These are phyloP conservation scores for Rhodomyrtus psidioides DNA, from an alignment of 441 rosid genomes.

Conservation along the genomic window DNA sequence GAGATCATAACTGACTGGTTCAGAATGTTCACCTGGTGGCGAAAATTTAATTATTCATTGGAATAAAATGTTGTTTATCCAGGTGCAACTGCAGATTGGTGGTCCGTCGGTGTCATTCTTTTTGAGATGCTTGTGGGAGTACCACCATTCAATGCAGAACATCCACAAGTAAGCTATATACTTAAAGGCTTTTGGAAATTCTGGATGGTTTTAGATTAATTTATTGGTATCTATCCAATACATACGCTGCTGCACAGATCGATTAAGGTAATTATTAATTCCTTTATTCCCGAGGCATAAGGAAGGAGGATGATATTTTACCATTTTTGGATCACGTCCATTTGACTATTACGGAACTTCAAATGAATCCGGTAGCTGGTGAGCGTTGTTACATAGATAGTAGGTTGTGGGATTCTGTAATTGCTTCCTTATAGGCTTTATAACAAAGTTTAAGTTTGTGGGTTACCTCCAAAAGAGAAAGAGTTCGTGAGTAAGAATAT, in stretches of 20 bases:
- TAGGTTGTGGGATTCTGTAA: neutral
- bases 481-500: neutral
- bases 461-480: neutral
- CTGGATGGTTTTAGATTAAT: neutral
- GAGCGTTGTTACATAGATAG: neutral
- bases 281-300: neutral
- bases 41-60: neutral
- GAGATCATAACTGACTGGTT: slow-evolving; percentile 9
- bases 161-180: slow-evolving; percentile 58
- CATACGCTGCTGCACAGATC: neutral
- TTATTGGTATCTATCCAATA: neutral
- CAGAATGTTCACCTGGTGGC: neutral
- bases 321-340: neutral
- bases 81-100: slow-evolving; percentile 99
- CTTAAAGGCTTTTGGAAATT: neutral
- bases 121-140: slow-evolving; percentile 90
- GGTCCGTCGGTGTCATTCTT: slow-evolving; percentile 96
- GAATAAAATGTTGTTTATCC: neutral
- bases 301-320: neutral
- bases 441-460: neutral
- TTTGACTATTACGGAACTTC: neutral
- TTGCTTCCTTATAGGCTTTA: neutral
- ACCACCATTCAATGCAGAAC: slow-evolving; percentile 93
- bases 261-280: neutral
- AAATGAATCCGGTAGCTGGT: neutral